Evolutionary conservation across 805 yeast species (phyloP).

Genomic region (Cyberlindnera mrakii): DNA sequence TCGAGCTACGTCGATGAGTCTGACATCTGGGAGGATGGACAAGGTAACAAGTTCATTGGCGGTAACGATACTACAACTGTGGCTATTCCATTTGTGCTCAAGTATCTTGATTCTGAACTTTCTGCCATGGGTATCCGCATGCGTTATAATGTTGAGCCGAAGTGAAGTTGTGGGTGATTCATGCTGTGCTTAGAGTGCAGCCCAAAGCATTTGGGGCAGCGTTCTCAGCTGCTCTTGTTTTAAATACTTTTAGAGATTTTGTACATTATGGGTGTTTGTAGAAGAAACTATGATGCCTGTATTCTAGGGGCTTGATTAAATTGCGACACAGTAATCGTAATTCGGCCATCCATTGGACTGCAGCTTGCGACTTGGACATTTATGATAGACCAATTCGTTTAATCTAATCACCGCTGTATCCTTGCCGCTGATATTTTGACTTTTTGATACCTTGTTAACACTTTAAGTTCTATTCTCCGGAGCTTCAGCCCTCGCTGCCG

Average conservation of each 20-base stretch:
- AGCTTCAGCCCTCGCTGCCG: too few species aligned
- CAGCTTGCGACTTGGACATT: too few species aligned
- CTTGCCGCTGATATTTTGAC: too few species aligned
- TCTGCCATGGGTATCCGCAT: slow-evolving; percentile 97
- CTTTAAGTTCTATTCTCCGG: too few species aligned
- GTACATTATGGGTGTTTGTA: not conserved
- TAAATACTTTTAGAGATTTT: not conserved
- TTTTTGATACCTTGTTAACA: too few species aligned
- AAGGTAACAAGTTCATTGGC: slow-evolving; percentile 84
- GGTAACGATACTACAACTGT: slow-evolving; percentile 93
- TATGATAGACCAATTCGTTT: too few species aligned
- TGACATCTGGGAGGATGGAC: slow-evolving; percentile 96
- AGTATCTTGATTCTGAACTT: slow-evolving; percentile 89
- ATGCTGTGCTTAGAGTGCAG: too few species aligned
- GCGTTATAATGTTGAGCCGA: slow-evolving; percentile 79
- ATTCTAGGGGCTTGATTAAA: too few species aligned
- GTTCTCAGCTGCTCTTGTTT: not conserved
- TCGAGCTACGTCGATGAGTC: slow-evolving; percentile 53
- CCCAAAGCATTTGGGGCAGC: not conserved
- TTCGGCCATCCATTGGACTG: too few species aligned
- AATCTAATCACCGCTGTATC: too few species aligned
- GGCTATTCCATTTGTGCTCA: slow-evolving; percentile 93
- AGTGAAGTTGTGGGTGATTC: slow-evolving; percentile 7
- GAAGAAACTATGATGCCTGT: too few species aligned
- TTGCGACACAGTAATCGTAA: too few species aligned